These are phyloP conservation scores for Penicillium sp. DNA, from an alignment of 2,329 filamentous ascomycete species.

Conservation along the genomic window DNA sequence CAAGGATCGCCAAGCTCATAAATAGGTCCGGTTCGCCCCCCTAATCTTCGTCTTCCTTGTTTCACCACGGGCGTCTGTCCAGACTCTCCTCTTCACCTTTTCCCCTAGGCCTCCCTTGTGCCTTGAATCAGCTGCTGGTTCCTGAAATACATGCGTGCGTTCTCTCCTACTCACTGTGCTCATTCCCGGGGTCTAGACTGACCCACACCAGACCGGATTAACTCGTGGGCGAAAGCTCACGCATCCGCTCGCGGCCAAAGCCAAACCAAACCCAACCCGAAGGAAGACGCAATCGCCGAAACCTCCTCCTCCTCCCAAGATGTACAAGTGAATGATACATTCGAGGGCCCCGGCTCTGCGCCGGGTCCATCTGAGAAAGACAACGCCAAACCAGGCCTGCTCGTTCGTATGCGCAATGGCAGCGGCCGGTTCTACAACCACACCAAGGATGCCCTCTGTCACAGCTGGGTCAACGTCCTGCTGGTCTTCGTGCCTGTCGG, in stretches of 20 bases:
- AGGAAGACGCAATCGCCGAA: conserved; percentile 5
- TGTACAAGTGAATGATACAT: conserved; percentile 31
- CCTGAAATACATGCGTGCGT: conserved; percentile 40
- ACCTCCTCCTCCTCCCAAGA: conserved; percentile 14
- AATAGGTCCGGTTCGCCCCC: conserved; percentile 12
- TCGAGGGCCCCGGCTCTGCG: conserved; percentile 13
- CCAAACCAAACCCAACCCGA: conserved; percentile 4
- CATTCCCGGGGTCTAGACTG: not conserved
- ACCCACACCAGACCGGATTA: conserved; percentile 34
- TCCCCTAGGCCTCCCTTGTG: conserved; percentile 17
- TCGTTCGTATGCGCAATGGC: conserved; percentile 32
- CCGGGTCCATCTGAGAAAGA: conserved; percentile 21
- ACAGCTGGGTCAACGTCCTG: conserved; percentile 46
- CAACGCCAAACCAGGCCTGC: conserved; percentile 21
- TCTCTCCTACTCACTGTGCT: not conserved
- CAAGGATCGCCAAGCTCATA: conserved; percentile 18
- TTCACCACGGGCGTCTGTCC: conserved; percentile 1
- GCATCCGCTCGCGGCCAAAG: conserved; percentile 24
- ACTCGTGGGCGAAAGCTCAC: conserved; percentile 44
- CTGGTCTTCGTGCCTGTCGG: conserved; percentile 44
- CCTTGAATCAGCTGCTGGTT: conserved; percentile 22
- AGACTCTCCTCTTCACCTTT: not conserved
- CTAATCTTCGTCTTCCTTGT: not conserved
- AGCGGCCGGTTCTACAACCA: conserved; percentile 33
- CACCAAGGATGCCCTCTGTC: conserved; percentile 33